Evolutionary conservation across 352 stramenopile genomes (phyloP), one percentile per base, ranked within the genome.

Genomic region (Pythium aquatile): DNA sequence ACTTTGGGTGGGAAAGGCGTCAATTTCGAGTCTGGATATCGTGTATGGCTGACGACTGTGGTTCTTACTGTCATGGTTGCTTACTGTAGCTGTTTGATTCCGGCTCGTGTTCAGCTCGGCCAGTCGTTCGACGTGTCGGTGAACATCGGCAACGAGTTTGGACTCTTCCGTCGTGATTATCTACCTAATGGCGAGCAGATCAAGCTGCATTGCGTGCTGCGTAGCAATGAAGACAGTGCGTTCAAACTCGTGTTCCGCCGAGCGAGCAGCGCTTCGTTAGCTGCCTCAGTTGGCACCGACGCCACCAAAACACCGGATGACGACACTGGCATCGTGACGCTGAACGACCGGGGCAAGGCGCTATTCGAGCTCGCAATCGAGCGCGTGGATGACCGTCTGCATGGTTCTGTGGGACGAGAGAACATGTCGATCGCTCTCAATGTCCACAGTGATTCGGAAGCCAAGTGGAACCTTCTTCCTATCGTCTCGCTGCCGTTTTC

Each of bases 121-220:
- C 57, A 78, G 46, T 88, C 76, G 62, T 77, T 91, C 52, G 72
- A 91, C 29, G 70, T 94, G 33, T 63, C 67, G 40, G 75, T 91
- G n/a, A 90, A 88, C 44, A 84, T 91, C 46, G 85, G 81, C 46
- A 94, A 94, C 63, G 85, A 94, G 58, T 94, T 94, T 51, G 85
- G 85, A 1, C 79, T 94, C 11, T 92, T 91, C 44, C 81, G 80
- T 26, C 77, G 85, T 5, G 76, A 82, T 35, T 81, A 80, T 39
- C 40, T 90, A 1, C 64, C 64, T 29, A 58, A 68, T 5, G 72
- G 69, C 30, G 76, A 88, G 40, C 58, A 53, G 11, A 77, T 91
- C 48, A 71, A 77, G 54, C 61, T 91, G 6, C 74, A 87, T 26
- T 85, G 73, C 62, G 69, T 61, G 17, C 69, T 89, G 30, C 78